phyloP scores from a whole-genome alignment of 2,329 filamentous ascomycete species.

The Blastomyces percursus region DNA sequence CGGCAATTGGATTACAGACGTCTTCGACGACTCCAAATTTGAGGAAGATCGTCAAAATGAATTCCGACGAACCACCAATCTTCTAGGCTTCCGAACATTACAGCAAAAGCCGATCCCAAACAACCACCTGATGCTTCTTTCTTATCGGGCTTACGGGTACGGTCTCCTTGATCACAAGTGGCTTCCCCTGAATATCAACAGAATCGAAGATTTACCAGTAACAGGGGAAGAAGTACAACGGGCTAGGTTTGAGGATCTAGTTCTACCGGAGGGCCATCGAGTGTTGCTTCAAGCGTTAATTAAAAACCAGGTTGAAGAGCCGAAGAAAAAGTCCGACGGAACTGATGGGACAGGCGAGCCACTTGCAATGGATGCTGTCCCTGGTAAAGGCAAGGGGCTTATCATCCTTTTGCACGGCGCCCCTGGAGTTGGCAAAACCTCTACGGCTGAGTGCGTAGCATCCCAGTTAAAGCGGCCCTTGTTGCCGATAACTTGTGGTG shows the following conservation, averaged over 20 bases:
- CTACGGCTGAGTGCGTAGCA: conserved; percentile 17
- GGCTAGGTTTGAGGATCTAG: conserved; percentile 1
- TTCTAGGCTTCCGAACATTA: neutral
- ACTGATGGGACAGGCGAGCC: neutral
- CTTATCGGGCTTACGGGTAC: conserved; percentile 1
- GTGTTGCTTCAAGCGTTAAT: conserved; percentile 1
- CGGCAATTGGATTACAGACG: conserved; percentile 1
- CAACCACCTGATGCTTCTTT: neutral
- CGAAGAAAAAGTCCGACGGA: neutral
- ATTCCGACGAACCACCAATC: neutral
- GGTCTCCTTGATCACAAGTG: conserved; percentile 3
- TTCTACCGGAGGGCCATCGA: conserved; percentile 1
- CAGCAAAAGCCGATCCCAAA: neutral
- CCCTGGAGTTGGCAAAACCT: conserved; percentile 19
- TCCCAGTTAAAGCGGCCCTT: conserved; percentile 15
- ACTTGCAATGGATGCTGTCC: conserved; percentile 3
- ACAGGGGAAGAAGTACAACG: neutral
- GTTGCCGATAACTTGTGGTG: conserved; percentile 29
- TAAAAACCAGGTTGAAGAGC: conserved; percentile 1
- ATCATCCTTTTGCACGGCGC: conserved; percentile 20
- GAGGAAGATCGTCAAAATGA: conserved; percentile 4
- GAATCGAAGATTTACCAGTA: neutral
- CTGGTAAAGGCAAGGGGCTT: conserved; percentile 16
- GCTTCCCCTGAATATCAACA: neutral
- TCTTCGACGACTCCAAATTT: conserved; percentile 3